Evolutionary conservation across 208 protist genomes (phyloP).

Genomic region (Angomonas deanei): DNA sequence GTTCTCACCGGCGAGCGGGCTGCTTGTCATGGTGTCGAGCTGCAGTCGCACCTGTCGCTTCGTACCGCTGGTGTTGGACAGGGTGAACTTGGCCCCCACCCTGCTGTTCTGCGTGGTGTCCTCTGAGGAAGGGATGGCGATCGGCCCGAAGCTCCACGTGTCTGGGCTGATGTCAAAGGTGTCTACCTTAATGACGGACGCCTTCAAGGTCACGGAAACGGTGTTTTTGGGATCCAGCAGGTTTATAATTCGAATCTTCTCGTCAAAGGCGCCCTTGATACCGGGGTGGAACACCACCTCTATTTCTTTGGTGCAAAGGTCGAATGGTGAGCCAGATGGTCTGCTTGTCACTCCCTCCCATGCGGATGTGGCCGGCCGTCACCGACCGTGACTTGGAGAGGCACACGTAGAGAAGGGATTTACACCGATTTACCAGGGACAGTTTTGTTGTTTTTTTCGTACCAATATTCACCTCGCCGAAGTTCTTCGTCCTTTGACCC

Average conservation of each 20-base stretch:
- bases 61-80: slow-evolving; percentile 72
- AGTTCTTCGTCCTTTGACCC: slow-evolving; percentile 85
- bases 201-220: slow-evolving; percentile 69
- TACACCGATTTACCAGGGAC: slow-evolving; percentile 71
- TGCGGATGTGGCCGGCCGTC: slow-evolving; percentile 75
- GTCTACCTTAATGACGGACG: slow-evolving; percentile 76
- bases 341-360: slow-evolving; percentile 67
- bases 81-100: slow-evolving; percentile 62
- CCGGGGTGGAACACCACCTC: slow-evolving; percentile 77
- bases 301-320: slow-evolving; percentile 74
- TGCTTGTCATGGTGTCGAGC: slow-evolving; percentile 28
- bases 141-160: slow-evolving; percentile 70
- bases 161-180: slow-evolving; percentile 85
- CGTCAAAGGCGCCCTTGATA: slow-evolving; percentile 77
- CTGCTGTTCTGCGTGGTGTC: slow-evolving; percentile 14
- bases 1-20: slow-evolving; percentile 7
- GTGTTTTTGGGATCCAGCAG: slow-evolving; percentile 64
- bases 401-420: slow-evolving; percentile 59
- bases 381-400: slow-evolving; percentile 78
- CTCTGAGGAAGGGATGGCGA: slow-evolving; percentile 37
- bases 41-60: slow-evolving; percentile 49
- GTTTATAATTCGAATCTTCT: slow-evolving; percentile 70
- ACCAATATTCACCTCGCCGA: slow-evolving; percentile 86
- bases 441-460: slow-evolving; percentile 77
- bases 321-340: slow-evolving; percentile 61